Percentiles rank a stretch among this genome's conserved stretches.
Conservation (phyloP, 2,329 filamentous ascomycete genomes). For the Verticillium nubilum region DNA sequence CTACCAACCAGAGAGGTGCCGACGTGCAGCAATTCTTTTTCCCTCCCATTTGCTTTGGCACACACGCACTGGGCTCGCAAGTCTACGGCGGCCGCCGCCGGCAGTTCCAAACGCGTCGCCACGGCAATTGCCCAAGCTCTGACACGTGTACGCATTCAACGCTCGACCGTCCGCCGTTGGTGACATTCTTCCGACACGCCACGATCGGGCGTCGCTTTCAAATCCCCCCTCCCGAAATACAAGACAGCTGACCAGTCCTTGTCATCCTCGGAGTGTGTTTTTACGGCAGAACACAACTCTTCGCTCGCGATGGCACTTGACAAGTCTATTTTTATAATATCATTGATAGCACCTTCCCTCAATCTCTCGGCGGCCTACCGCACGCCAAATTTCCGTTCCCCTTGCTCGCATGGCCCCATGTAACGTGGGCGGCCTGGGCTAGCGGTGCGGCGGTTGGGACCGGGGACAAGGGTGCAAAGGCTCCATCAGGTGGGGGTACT, state of each 20-base stretch:
- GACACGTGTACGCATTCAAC: neutral
- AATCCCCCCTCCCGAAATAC: too few species aligned
- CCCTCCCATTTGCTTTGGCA: neutral
- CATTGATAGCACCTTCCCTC: neutral
- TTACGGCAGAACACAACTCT: neutral
- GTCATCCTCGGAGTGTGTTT: too few species aligned
- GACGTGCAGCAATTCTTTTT: neutral
- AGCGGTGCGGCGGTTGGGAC: neutral
- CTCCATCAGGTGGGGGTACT: neutral
- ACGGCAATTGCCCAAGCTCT: neutral
- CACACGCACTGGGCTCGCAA: neutral
- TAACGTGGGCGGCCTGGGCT: neutral
- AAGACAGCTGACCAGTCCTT: too few species aligned
- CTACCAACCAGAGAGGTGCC: neutral
- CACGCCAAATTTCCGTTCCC: neutral
- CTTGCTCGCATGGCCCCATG: neutral
- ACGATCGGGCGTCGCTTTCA: too few species aligned
- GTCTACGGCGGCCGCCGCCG: neutral
- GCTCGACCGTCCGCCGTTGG: neutral
- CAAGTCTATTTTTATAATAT: neutral
- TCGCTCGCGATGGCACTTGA: neutral
- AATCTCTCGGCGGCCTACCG: neutral
- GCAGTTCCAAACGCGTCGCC: neutral
- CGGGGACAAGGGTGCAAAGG: neutral
- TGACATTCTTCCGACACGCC: neutral